Evolutionary conservation across 1,284 basidiomycete genomes (phyloP).

Genomic region (Salmacisia buchloeana): DNA sequence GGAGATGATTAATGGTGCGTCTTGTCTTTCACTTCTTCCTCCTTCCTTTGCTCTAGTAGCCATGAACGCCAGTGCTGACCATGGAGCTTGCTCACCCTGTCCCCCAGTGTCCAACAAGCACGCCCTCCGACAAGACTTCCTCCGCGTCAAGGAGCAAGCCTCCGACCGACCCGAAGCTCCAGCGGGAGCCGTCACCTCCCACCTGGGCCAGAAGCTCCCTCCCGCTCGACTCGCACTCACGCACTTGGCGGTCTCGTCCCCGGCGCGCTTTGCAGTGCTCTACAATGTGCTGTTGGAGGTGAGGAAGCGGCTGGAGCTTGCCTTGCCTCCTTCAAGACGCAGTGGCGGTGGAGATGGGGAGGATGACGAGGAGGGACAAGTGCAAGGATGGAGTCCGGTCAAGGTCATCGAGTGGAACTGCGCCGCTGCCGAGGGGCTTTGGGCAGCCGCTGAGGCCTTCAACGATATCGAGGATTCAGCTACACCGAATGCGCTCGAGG

Average conservation of each 20-base stretch:
- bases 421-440: constrained; percentile 38
- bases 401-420: constrained; percentile 34
- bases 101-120: not conserved
- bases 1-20: constrained; percentile 2
- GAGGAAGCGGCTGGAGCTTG: constrained; percentile 8
- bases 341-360: not conserved
- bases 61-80: constrained; percentile 12
- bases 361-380: constrained; percentile 13
- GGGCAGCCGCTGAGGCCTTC: constrained; percentile 40
- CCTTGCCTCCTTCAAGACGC: not conserved
- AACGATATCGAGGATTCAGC: constrained; percentile 2
- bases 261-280: constrained; percentile 16
- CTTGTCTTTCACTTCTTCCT: not conserved
- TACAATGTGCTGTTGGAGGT: constrained; percentile 16
- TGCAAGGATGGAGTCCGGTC: constrained; percentile 26
- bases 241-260: constrained; percentile 12
- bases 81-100: not conserved
- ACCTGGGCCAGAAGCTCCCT: constrained; percentile 5
- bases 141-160: constrained; percentile 2
- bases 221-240: constrained; percentile 9
- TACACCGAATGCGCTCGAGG: no score
- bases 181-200: not conserved
- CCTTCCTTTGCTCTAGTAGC: not conserved
- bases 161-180: constrained; percentile 8
- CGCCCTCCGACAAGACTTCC: not conserved